Evolutionary conservation across 345 rosid genomes (phyloP).

Genomic region (Lepidium sativum): DNA sequence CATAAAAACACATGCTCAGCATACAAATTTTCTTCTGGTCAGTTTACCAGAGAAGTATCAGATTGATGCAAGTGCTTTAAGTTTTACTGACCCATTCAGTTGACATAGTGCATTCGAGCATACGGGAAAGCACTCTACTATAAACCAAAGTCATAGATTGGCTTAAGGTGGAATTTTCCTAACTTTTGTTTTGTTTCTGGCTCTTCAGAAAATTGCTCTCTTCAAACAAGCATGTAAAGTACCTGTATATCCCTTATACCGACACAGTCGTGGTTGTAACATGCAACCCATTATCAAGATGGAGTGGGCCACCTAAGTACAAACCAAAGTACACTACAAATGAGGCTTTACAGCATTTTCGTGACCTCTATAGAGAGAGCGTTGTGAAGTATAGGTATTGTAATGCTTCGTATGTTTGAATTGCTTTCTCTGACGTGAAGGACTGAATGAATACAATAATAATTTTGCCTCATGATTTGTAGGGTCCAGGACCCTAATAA

Average conservation of each 20-base stretch:
- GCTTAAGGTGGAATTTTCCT: not conserved
- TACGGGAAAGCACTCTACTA: not conserved
- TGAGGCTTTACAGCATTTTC: conserved; percentile 64
- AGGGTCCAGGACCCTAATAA: conserved; percentile 40
- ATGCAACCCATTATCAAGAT: conserved; percentile 84
- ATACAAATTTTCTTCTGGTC: not conserved
- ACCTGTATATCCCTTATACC: conserved; percentile 75
- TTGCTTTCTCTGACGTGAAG: not conserved
- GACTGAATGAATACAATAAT: not conserved
- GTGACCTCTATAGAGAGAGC: conserved; percentile 68
- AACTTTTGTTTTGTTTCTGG: conserved; percentile 13
- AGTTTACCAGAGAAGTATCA: not conserved
- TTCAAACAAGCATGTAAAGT: conserved; percentile 92
- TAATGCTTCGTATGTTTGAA: not conserved
- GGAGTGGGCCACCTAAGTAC: conserved; percentile 77
- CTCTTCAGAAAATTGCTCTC: conserved; percentile 65
- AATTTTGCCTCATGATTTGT: conserved; percentile 3
- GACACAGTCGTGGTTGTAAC: conserved; percentile 85
- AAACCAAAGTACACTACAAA: conserved; percentile 67
- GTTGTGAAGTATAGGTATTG: conserved; percentile 62
- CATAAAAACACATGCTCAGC: not conserved
- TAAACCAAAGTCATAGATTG: not conserved
- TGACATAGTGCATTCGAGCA: not conserved
- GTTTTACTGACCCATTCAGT: not conserved
- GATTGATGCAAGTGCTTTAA: not conserved